Evolutionary conservation across 2,329 filamentous ascomycete species (phyloP).

Genomic region (Ophiostoma ulmi): DNA sequence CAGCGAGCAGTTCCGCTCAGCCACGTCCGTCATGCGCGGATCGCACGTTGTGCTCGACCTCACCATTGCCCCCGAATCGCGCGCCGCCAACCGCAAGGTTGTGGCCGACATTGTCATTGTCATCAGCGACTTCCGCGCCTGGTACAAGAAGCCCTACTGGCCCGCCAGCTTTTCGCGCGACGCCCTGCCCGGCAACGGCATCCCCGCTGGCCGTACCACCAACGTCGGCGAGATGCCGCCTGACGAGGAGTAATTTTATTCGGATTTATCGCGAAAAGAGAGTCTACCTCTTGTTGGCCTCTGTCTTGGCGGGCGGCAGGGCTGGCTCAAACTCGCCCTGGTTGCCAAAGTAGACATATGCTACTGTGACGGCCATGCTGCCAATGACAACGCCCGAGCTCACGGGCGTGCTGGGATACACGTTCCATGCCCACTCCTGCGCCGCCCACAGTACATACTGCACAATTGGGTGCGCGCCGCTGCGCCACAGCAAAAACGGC

Average conservation of each 20-base stretch:
- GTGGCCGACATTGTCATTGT: conserved; percentile 10
- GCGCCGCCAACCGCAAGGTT: conserved; percentile 5
- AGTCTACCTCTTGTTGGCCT: conserved; percentile 24
- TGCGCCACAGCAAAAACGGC: conserved; percentile 79
- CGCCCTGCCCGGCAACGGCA: conserved; percentile 6
- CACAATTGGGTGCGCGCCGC: conserved; percentile 60
- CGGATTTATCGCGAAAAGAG: not conserved
- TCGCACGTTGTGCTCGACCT: conserved; percentile 16
- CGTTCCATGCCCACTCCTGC: conserved; percentile 93
- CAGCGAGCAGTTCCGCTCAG: conserved; percentile 11
- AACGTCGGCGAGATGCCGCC: conserved; percentile 80
- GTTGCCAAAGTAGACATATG: conserved; percentile 56
- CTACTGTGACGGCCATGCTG: conserved; percentile 62
- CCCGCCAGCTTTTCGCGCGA: conserved; percentile 15
- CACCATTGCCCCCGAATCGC: conserved; percentile 3
- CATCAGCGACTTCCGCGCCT: conserved; percentile 14
- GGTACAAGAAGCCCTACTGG: conserved; percentile 15
- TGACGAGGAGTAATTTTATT: conserved; percentile 54
- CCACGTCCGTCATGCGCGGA: conserved; percentile 16
- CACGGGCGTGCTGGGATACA: conserved; percentile 68
- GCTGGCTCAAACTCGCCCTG: conserved; percentile 38
- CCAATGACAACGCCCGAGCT: conserved; percentile 62
- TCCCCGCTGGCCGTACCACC: conserved; percentile 60
- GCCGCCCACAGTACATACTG: conserved; percentile 66
- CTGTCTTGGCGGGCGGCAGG: conserved; percentile 25